A percentile compares a stretch with the other conserved stretches of the same genome.
Evolutionary conservation across 1,284 basidiomycete genomes (phyloP).

Genomic region (Marasmius oreades): DNA sequence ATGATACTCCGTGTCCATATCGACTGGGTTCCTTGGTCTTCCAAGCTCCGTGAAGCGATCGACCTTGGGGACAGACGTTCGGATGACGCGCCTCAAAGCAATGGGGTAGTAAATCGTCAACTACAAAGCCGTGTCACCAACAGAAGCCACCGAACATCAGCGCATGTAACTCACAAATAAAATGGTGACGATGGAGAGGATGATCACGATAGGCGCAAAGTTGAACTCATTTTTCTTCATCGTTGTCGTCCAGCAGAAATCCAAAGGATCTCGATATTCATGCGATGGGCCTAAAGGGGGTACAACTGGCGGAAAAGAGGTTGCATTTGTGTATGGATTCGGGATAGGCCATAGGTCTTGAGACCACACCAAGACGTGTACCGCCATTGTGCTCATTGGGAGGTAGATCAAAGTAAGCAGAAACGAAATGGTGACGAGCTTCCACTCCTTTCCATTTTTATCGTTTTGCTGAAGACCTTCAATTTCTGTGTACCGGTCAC

Average conservation of each 20-base stretch:
- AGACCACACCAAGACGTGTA: conserved; percentile 71
- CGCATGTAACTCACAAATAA: conserved; percentile 55
- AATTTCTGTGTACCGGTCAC: conserved; percentile 42
- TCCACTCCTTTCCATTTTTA: conserved; percentile 43
- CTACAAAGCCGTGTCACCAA: conserved; percentile 31
- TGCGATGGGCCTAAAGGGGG: conserved; percentile 51
- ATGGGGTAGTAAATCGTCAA: conserved; percentile 74
- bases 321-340: conserved; percentile 65
- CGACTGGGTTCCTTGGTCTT: conserved; percentile 46
- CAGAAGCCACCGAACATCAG: no score
- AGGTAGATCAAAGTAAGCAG: conserved; percentile 63
- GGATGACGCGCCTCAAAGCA: conserved; percentile 55
- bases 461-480: conserved; percentile 54
- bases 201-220: conserved; percentile 62
- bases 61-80: conserved; percentile 57
- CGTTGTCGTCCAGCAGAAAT: conserved; percentile 79
- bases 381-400: conserved; percentile 66
- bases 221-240: conserved; percentile 73
- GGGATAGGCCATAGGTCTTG: conserved; percentile 69
- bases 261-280: conserved; percentile 58
- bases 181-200: conserved; percentile 45
- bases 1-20: conserved; percentile 74
- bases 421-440: conserved; percentile 57
- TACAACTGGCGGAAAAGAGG: conserved; percentile 44
- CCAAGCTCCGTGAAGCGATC: conserved; percentile 74